Conservation (phyloP, 1,284 basidiomycete species). For the Malassezia restricta region DNA sequence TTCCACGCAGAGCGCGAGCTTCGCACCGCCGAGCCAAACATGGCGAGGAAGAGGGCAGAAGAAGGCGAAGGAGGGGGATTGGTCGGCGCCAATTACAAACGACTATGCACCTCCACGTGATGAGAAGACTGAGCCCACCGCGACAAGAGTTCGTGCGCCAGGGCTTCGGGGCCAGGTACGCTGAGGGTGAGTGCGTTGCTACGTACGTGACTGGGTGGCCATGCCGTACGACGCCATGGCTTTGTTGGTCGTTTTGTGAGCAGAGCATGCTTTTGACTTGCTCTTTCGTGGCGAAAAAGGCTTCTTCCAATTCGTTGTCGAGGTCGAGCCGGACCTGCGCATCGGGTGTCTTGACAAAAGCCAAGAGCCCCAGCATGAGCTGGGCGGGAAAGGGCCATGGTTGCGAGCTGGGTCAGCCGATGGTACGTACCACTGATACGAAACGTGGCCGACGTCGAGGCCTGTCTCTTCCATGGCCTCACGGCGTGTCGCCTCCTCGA, state of each 20-base stretch:
- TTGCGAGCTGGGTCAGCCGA: slow-evolving; percentile 52
- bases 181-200: background rate
- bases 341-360: slow-evolving; percentile 44
- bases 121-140: background rate
- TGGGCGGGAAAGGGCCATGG: slow-evolving; percentile 67
- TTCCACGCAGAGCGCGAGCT: slow-evolving; percentile 20
- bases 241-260: background rate
- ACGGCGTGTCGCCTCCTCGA: slow-evolving; percentile 83
- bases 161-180: slow-evolving; percentile 8
- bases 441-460: slow-evolving; percentile 66
- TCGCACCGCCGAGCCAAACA: slow-evolving; percentile 9
- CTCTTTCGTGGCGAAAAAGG: slow-evolving; percentile 56
- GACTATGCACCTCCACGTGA: background rate
- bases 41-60: slow-evolving; percentile 4
- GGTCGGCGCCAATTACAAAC: background rate
- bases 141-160: slow-evolving; percentile 4
- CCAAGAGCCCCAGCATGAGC: slow-evolving; percentile 65
- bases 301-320: slow-evolving; percentile 92
- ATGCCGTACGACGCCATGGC: background rate
- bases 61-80: background rate
- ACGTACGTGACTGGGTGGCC: slow-evolving; percentile 8
- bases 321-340: slow-evolving; percentile 66
- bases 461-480: slow-evolving; percentile 95
- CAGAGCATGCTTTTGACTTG: background rate
- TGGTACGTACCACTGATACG: slow-evolving; percentile 55